Evolutionary conservation across 148 eudicot species (phyloP).

Genomic region (Dysphania ambrosioides): DNA sequence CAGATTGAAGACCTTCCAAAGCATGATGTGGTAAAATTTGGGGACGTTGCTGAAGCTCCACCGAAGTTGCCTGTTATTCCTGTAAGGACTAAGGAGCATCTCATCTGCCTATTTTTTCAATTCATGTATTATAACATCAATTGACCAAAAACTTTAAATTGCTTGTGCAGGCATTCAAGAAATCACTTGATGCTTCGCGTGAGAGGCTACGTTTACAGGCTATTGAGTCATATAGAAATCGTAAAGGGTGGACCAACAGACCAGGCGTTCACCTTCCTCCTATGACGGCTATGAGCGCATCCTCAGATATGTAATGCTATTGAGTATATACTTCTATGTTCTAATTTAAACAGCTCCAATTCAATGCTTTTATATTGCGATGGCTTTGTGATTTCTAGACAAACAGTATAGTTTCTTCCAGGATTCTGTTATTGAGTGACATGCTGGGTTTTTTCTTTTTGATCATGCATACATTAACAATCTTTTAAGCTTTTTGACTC

Average conservation of each 20-base stretch:
- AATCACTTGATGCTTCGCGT: conserved; percentile 46
- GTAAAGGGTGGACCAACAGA: conserved; percentile 69
- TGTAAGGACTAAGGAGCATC: conserved; percentile 28
- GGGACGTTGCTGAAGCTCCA: conserved; percentile 83
- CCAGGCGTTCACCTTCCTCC: conserved; percentile 66
- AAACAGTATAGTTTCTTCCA: neutral
- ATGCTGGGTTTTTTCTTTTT: neutral
- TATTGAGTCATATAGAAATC: conserved; percentile 66
- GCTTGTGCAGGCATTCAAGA: conserved; percentile 48
- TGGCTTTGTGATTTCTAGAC: neutral
- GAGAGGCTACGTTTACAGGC: conserved; percentile 86
- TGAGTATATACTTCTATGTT: neutral
- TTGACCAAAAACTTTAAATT: neutral
- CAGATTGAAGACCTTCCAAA: conserved; percentile 51
- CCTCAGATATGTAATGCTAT: conserved; percentile 18
- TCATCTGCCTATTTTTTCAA: neutral
- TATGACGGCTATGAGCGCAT: conserved; percentile 29
- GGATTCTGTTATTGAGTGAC: neutral
- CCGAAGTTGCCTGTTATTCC: conserved; percentile 71
- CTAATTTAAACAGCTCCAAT: neutral
- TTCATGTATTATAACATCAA: neutral
- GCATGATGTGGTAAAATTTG: conserved; percentile 70
- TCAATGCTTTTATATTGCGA: neutral
- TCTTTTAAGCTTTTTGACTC: neutral
- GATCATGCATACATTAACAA: neutral